Conservation (phyloP, 108 stramenopile species). For the Fragilariopsis cylindrus region DNA sequence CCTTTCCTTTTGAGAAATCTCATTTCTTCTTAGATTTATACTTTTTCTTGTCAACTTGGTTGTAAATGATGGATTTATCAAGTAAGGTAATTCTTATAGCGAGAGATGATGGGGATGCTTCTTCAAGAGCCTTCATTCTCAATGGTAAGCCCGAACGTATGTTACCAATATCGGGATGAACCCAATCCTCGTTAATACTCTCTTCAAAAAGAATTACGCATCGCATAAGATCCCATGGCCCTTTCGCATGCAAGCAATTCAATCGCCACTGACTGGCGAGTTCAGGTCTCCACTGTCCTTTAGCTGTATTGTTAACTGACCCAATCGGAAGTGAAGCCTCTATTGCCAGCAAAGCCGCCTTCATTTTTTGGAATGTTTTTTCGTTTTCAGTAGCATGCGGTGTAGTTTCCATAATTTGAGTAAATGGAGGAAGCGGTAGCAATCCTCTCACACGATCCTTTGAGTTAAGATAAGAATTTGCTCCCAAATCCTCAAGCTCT, state of each 20-base stretch:
- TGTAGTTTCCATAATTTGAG: slow-evolving; percentile 37
- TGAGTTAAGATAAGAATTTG: slow-evolving; percentile 49
- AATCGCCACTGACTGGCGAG: slow-evolving; percentile 65
- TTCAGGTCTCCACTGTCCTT: slow-evolving; percentile 61
- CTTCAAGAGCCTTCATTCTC: slow-evolving; percentile 74
- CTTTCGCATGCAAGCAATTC: slow-evolving; percentile 53
- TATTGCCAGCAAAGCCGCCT: slow-evolving; percentile 76
- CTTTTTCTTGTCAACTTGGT: slow-evolving; percentile 43
- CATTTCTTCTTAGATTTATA: slow-evolving; percentile 23
- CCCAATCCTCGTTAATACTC: slow-evolving; percentile 66
- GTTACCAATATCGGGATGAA: slow-evolving; percentile 59
- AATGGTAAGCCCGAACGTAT: slow-evolving; percentile 63
- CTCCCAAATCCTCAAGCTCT: slow-evolving; percentile 49
- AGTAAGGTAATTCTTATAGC: slow-evolving; percentile 66
- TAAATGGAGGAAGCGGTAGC: slow-evolving; percentile 53
- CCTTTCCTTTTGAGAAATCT: neutral
- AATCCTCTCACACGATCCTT: slow-evolving; percentile 58
- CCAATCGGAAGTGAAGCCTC: slow-evolving; percentile 83
- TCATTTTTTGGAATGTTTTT: slow-evolving; percentile 54
- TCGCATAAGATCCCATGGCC: slow-evolving; percentile 64
- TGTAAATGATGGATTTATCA: slow-evolving; percentile 72
- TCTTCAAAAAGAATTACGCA: slow-evolving; percentile 76
- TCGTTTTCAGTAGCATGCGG: slow-evolving; percentile 53
- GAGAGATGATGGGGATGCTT: slow-evolving; percentile 64
- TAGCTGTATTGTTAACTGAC: slow-evolving; percentile 53